Percentiles rank a stretch among this genome's conserved stretches.
These are phyloP conservation scores for Rhizopus delemar DNA, from an alignment of 371 early-diverging fungal genomes.

Conservation along the genomic window DNA sequence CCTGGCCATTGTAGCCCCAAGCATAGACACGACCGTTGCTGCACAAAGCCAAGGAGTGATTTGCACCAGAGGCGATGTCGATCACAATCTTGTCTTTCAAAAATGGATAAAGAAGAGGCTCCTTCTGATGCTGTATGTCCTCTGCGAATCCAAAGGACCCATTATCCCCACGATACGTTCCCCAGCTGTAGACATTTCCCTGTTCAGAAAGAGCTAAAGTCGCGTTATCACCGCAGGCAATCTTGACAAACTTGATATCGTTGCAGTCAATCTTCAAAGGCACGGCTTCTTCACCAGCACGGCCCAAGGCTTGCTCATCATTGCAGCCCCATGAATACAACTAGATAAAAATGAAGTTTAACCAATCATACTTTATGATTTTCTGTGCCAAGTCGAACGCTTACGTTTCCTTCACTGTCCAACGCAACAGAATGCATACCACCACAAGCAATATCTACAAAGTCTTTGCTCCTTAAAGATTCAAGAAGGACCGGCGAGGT, in stretches of 20 bases:
- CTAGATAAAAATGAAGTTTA: slow-evolving; percentile 21
- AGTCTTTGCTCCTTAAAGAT: slow-evolving; percentile 62
- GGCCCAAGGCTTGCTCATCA: slow-evolving; percentile 97
- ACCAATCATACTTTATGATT: neutral
- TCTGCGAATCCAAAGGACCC: slow-evolving; percentile 73
- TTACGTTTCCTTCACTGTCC: slow-evolving; percentile 71
- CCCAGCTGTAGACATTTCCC: slow-evolving; percentile 93
- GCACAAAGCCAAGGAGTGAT: slow-evolving; percentile 88
- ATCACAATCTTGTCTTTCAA: slow-evolving; percentile 55
- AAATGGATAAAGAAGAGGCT: slow-evolving; percentile 58
- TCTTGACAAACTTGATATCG: slow-evolving; percentile 68
- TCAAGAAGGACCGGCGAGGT: slow-evolving; percentile 74
- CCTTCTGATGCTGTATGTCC: slow-evolving; percentile 62
- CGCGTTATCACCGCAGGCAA: slow-evolving; percentile 94
- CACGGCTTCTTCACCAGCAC: slow-evolving; percentile 76
- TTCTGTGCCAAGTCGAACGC: neutral
- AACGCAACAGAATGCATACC: slow-evolving; percentile 89
- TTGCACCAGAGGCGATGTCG: slow-evolving; percentile 85
- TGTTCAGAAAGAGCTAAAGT: slow-evolving; percentile 84
- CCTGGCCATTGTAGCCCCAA: slow-evolving; percentile 94
- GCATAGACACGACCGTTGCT: slow-evolving; percentile 76
- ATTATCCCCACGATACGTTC: slow-evolving; percentile 81
- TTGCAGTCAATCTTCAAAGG: slow-evolving; percentile 33
- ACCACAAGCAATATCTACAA: slow-evolving; percentile 85
- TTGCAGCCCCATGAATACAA: slow-evolving; percentile 98